These are phyloP conservation scores for Saccharomycopsis fermentans DNA, from an alignment of 805 yeast genomes.

Conservation along the genomic window DNA sequence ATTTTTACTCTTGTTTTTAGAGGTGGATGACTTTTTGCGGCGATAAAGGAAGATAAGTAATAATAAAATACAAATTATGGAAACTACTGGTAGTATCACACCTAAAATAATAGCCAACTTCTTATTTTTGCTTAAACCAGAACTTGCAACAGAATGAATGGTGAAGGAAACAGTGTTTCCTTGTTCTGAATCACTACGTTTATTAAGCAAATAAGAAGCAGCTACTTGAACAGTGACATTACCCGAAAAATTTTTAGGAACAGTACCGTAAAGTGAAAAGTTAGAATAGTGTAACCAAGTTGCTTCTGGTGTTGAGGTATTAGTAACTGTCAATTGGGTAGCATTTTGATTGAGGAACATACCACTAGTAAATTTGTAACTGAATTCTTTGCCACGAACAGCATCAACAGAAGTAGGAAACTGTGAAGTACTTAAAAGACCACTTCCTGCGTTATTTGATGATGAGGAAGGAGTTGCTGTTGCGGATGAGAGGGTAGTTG, in stretches of 20 bases:
- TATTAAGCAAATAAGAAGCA: conserved; percentile 21
- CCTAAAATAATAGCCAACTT: conserved; percentile 86
- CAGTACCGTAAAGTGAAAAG: neutral
- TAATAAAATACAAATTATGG: conserved; percentile 37
- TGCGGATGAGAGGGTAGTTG: conserved; percentile 23
- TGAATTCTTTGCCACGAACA: conserved; percentile 51
- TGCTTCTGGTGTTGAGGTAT: neutral
- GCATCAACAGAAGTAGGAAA: conserved; percentile 43
- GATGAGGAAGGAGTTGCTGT: neutral
- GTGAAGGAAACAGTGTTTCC: conserved; percentile 9
- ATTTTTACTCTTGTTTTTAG: conserved; percentile 25
- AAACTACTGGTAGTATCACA: conserved; percentile 64
- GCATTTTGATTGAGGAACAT: conserved; percentile 20
- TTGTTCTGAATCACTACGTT: neutral
- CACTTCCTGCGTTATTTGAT: neutral
- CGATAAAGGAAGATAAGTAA: conserved; percentile 48
- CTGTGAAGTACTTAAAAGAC: conserved; percentile 1
- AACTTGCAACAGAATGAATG: conserved; percentile 6
- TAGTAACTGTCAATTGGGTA: neutral
- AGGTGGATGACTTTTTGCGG: conserved; percentile 21
- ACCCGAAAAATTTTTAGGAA: conserved; percentile 28
- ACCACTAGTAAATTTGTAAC: conserved; percentile 42
- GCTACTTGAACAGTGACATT: conserved; percentile 30
- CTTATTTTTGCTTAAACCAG: conserved; percentile 28
- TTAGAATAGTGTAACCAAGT: neutral